Evolutionary conservation across 2,329 filamentous ascomycete genomes (phyloP).

Genomic region (Bisporella sp.): DNA sequence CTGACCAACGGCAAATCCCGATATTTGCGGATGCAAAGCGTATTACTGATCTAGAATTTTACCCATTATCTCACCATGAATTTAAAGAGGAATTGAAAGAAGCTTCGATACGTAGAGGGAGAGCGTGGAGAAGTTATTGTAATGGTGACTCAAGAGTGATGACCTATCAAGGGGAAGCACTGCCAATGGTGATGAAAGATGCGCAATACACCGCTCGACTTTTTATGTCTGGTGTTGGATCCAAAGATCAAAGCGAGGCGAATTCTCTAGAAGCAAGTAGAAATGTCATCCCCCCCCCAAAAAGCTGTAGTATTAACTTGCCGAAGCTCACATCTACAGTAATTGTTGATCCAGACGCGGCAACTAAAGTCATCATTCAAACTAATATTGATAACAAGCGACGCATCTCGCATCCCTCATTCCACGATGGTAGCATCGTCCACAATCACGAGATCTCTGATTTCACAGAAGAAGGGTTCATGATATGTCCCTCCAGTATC

Average conservation of each 20-base stretch:
- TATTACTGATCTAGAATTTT: no score
- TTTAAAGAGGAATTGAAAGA: no score
- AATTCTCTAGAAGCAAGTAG: background rate
- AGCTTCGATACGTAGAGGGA: no score
- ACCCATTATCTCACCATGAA: no score
- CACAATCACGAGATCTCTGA: background rate
- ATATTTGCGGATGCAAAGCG: background rate
- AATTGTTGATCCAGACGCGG: slow-evolving; percentile 3
- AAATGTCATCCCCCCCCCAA: background rate
- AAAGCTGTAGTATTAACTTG: background rate
- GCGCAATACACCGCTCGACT: background rate
- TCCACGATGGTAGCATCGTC: no score
- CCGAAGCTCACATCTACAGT: background rate
- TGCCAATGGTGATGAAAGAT: background rate
- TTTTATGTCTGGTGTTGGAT: background rate
- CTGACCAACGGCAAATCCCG: background rate
- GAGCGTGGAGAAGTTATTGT: no score
- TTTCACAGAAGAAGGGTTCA: slow-evolving; percentile 1
- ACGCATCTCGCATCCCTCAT: background rate
- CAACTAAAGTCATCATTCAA: background rate
- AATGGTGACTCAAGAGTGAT: no score
- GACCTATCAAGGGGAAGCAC: no score
- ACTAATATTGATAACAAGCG: background rate
- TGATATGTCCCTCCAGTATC: slow-evolving; percentile 1
- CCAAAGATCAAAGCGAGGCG: background rate